phyloP scores from a whole-genome alignment of 768 basidiomycete genomes.

The Podaxis carcinomalis region DNA sequence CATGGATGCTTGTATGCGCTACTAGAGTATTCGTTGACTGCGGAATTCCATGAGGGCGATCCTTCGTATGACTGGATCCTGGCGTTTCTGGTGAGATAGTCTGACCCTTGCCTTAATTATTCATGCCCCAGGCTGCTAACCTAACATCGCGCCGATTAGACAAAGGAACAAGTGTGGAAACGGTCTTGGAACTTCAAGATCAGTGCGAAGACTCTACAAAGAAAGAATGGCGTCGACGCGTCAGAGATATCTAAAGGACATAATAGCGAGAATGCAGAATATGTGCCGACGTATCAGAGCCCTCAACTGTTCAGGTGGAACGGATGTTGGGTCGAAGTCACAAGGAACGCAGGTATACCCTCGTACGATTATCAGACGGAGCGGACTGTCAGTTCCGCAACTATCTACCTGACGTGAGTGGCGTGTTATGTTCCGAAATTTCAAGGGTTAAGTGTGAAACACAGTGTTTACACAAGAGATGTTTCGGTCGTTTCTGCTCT shows the following conservation, averaged over 20 bases:
- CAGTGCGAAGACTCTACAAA: constrained; percentile 31
- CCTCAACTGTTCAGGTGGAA: constrained; percentile 42
- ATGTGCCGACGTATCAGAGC: constrained; percentile 34
- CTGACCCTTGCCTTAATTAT: background rate
- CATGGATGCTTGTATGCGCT: background rate
- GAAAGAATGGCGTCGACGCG: constrained; percentile 35
- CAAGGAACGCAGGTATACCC: constrained; percentile 15
- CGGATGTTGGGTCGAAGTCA: constrained; percentile 38
- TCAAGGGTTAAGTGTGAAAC: background rate
- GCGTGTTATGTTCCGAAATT: background rate
- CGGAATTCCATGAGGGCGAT: constrained; percentile 34
- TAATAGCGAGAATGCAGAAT: constrained; percentile 31
- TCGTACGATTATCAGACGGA: constrained; percentile 9
- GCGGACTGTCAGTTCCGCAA: constrained; percentile 10
- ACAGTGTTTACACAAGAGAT: constrained; percentile 40
- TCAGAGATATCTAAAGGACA: constrained; percentile 12
- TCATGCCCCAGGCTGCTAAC: background rate
- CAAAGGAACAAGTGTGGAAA: constrained; percentile 39
- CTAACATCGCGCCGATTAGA: constrained; percentile 20
- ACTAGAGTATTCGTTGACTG: constrained; percentile 34
- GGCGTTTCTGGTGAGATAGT: constrained; percentile 29
- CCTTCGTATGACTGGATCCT: constrained; percentile 40
- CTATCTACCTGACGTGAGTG: constrained; percentile 31
- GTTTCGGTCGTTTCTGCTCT: constrained; percentile 36
- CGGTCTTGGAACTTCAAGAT: constrained; percentile 38